Evolutionary conservation across 495 filamentous ascomycete genomes (phyloP), one percentile per base, ranked within the genome.

Genomic region (Jackrogersella minutella): DNA sequence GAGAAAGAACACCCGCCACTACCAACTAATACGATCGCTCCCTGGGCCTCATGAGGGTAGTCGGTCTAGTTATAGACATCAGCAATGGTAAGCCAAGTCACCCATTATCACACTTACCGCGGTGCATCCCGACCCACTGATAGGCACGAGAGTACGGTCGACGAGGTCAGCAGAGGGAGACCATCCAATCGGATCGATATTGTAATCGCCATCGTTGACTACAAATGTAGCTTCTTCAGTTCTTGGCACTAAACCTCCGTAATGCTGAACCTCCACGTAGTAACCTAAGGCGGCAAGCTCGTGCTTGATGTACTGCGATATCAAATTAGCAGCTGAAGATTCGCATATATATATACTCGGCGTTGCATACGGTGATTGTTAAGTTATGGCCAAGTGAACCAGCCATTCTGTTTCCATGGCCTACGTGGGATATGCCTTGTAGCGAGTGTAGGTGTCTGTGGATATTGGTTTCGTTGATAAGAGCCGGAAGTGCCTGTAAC

Each of bases 1-100:
- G 76, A 84, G 54, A 87, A 86, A 10, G 77, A 66, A 43, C 87
- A 89, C 4, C 70, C 73, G 28, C 85, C 85, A 36, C 85, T 79
- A 31, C 77, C 71, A 52, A 88, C 73, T 7, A 89, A 76, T 41
- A 84, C 86, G 44, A 89, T 78, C 28, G 76, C 79, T 4, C 81
- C 84, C 7, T 70, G 60, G 10, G 84, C 68, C 2, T 76, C 75
- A 17, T 68, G 69, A 0, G 85, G 82, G 66, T 81, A 89, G 60
- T 88, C 83, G 1, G 71, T 44, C 75, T 82, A 47, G 30, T n/a
- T n/a, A n/a, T n/a, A 33, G n/a, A 14, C 13, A 37, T 65, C 33
- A 68, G 64, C 36, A 2, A 46, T 31, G 2, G 24, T 34, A 0
- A 13, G 37, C 13, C 5, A 21, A 26, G n/a, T 4, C 4, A 21